These are phyloP conservation scores for Nidularia pulvinata DNA, from an alignment of 768 basidiomycete species.

Conservation along the genomic window DNA sequence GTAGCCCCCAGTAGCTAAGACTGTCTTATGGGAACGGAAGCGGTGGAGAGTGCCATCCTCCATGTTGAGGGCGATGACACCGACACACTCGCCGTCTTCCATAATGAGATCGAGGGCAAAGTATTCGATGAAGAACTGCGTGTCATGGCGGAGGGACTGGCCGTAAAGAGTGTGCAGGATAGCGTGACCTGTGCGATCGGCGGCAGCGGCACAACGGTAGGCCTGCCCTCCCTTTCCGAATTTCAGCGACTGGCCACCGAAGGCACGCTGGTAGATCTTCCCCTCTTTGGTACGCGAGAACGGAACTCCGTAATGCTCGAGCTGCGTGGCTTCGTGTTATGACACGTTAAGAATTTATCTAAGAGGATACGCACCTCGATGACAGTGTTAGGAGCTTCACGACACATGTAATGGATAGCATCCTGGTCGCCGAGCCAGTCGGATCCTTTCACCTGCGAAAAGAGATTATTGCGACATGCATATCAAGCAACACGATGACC, in stretches of 20 bases:
- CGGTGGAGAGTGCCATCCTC: conserved; percentile 99
- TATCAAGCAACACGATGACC: conserved; percentile 19
- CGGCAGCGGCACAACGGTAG: conserved; percentile 98
- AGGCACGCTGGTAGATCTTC: conserved; percentile 99
- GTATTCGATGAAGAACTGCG: conserved; percentile 99
- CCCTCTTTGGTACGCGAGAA: conserved; percentile 99
- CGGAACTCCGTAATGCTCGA: conserved; percentile 98
- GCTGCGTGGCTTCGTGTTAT: conserved; percentile 38
- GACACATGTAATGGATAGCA: conserved; percentile 99
- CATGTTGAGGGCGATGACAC: conserved; percentile 99
- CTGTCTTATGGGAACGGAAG: conserved; percentile 98
- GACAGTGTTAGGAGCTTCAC: conserved; percentile 93
- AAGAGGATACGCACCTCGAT: conserved; percentile 63
- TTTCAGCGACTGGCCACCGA: conserved; percentile 97
- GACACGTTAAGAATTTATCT: no score
- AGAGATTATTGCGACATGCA: conserved; percentile 9
- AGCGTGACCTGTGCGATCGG: conserved; percentile 98
- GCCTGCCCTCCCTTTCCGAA: conserved; percentile 99
- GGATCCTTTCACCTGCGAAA: conserved; percentile 90
- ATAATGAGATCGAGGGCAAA: conserved; percentile 99
- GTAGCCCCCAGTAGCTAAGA: conserved; percentile 97
- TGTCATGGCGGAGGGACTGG: conserved; percentile 98
- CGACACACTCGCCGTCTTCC: conserved; percentile 98
- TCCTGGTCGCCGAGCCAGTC: conserved; percentile 99
- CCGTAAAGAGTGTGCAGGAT: conserved; percentile 99